Evolutionary conservation across 108 stramenopile genomes (phyloP), one percentile per base, ranked within the genome.

Genomic region (Skeletonema marinoi): DNA sequence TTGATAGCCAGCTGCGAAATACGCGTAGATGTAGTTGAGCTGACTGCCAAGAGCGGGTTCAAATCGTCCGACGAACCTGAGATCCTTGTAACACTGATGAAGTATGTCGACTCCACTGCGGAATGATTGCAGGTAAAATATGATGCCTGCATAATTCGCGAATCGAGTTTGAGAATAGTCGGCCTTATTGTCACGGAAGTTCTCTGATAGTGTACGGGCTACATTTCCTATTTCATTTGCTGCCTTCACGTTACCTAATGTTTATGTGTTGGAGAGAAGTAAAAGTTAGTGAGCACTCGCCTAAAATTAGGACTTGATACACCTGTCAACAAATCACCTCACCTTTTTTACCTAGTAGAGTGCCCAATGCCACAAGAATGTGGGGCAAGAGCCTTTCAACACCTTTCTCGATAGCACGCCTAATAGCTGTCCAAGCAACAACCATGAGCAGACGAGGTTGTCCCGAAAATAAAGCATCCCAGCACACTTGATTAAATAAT

Each of bases 61-160:
- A 32, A 74, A 36, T 29, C 73, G 31, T 6, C 82, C 82, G 29
- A 30, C 48, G 33, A 71, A 29, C 44, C 65, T 59, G 1, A 64
- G 41, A 42, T 60, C 65, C 10, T 64, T 60, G 67, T 83, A 68
- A 16, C 48, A 51, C 17, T 77, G 60, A 0, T 73, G 19, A 3
- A 78, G 46, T 10, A n/a, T 30, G 31, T 83, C 82, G 11, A 78
- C 44, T 9, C 70, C 50, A 13, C 48, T 54, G n/a, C 60, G 62
- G 62, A 78, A 78, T 14, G 60, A 77, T 46, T 73, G 67, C 41
- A 67, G 59, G 25, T 77, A 65, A 17, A 36, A 46, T 8, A 77
- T 5, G 3, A 78, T 41, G 10, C 70, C 71, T n/a, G 32, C 17
- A 48, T 66, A 61, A 9, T 65, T 38, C 9, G 71, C 29, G 17